Conservation (phyloP, 2,329 filamentous ascomycete genomes). For the Chaetomiaceae sp. region DNA sequence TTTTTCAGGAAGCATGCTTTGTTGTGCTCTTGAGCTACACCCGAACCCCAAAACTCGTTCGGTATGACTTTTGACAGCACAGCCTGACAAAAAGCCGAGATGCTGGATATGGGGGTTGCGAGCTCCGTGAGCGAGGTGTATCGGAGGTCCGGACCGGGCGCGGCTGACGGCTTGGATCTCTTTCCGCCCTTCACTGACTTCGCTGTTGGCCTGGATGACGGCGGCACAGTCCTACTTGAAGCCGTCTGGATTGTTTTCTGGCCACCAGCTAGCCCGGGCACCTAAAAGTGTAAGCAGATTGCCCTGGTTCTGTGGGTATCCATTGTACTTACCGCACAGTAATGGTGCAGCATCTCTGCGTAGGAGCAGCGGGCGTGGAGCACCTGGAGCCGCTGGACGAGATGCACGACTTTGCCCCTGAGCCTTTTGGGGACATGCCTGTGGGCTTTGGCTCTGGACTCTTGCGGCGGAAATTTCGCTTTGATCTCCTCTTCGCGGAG, state of each 20-base stretch:
- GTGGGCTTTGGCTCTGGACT: constrained; percentile 15
- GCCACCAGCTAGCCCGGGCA: constrained; percentile 1
- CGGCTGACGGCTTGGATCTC: constrained; percentile 21
- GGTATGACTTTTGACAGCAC: constrained; percentile 71
- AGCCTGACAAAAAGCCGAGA: constrained; percentile 84
- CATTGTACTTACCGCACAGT: constrained; percentile 60
- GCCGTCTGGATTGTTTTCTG: neutral
- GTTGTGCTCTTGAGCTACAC: constrained; percentile 54
- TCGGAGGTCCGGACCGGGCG: constrained; percentile 36
- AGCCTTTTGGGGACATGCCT: constrained; percentile 60
- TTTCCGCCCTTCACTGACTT: constrained; percentile 11
- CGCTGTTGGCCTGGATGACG: neutral
- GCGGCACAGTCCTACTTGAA: neutral
- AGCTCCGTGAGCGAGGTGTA: constrained; percentile 55
- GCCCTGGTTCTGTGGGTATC: fast-evolving
- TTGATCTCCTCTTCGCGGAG: constrained; percentile 77
- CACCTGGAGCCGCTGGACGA: constrained; percentile 66
- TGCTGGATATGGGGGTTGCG: constrained; percentile 61
- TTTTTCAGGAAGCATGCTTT: constrained; percentile 56
- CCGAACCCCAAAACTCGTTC: constrained; percentile 65
- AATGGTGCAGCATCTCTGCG: constrained; percentile 68
- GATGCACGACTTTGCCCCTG: constrained; percentile 52
- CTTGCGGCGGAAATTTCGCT: constrained; percentile 33
- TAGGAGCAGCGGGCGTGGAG: constrained; percentile 76
- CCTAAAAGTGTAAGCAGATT: constrained; percentile 1